Conservation (phyloP, 2,329 filamentous ascomycete species). For the Calonectria henricotiae region DNA sequence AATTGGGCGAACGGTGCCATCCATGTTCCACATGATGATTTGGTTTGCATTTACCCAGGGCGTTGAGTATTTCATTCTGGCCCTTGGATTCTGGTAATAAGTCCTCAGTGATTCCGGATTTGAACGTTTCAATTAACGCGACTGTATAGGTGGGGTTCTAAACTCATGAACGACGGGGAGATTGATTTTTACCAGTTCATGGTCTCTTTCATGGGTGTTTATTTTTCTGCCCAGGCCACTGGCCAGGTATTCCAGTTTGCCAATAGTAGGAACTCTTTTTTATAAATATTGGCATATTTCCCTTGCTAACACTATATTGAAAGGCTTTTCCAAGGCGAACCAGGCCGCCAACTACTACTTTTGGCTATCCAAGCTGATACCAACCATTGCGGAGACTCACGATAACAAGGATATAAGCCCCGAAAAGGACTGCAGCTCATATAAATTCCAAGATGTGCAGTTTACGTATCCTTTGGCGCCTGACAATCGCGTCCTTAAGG, state of each 20-base stretch:
- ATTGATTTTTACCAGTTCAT: constrained; percentile 68
- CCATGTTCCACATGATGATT: constrained; percentile 54
- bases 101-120: not conserved
- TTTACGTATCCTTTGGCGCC: constrained; percentile 55
- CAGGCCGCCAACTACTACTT: constrained; percentile 67
- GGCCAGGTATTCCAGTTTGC: constrained; percentile 63
- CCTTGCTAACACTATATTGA: not conserved
- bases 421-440: constrained; percentile 47
- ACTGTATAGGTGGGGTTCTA: constrained; percentile 54
- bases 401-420: constrained; percentile 28
- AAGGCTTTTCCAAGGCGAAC: constrained; percentile 66
- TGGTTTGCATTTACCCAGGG: constrained; percentile 57
- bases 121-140: no score
- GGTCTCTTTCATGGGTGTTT: constrained; percentile 67
- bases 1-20: constrained; percentile 44
- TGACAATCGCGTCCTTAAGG: constrained; percentile 38
- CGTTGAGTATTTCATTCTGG: constrained; percentile 57
- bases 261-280: constrained; percentile 55
- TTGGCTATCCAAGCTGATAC: constrained; percentile 56
- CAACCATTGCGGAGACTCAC: constrained; percentile 26
- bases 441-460: constrained; percentile 64
- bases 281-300: accelerated
- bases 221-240: constrained; percentile 61
- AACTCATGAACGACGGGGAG: constrained; percentile 59
- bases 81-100: constrained; percentile 58